Percentiles rank a stretch among this genome's conserved stretches.
Evolutionary conservation across 164 flowering plant species (phyloP).

Genomic region (Litsea cubeba): DNA sequence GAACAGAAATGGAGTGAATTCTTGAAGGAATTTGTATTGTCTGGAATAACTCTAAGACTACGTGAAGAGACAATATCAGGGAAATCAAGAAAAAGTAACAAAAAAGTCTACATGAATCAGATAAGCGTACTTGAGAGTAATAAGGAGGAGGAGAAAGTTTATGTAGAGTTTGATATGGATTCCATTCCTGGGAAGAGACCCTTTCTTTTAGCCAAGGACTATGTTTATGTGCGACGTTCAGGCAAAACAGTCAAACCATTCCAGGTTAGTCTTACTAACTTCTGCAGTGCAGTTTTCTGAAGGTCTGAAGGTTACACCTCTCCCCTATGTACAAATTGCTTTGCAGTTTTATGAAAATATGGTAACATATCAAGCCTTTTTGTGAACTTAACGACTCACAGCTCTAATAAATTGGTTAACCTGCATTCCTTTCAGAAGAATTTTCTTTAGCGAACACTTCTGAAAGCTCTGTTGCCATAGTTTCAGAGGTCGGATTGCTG

Average conservation of each 20-base stretch:
- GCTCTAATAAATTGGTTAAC: too few relatives aligned
- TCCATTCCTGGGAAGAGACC: conserved; percentile 33
- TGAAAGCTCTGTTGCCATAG: too few relatives aligned
- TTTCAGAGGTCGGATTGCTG: too few relatives aligned
- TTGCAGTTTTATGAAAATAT: too few relatives aligned
- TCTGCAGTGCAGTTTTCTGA: not conserved
- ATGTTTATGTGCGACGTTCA: conserved; percentile 25
- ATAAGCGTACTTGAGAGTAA: not conserved
- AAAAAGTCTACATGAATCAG: conserved; percentile 1
- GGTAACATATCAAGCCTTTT: too few relatives aligned
- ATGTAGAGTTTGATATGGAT: conserved; percentile 32
- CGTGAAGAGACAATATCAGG: conserved; percentile 15
- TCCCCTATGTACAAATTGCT: too few relatives aligned
- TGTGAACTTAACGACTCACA: too few relatives aligned
- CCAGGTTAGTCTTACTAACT: conserved; percentile 21
- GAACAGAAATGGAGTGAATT: conserved; percentile 40
- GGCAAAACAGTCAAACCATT: conserved; percentile 16
- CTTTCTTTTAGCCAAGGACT: conserved; percentile 44
- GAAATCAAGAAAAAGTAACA: conserved; percentile 2
- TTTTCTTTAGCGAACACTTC: too few relatives aligned
- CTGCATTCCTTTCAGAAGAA: too few relatives aligned
- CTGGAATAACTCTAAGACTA: conserved; percentile 26
- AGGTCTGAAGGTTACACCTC: too few relatives aligned
- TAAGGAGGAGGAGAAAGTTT: conserved; percentile 17
- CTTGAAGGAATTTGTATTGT: not conserved